phyloP scores from a whole-genome alignment of 192 early-diverging fungal genomes.

The Podochytrium sp. region DNA sequence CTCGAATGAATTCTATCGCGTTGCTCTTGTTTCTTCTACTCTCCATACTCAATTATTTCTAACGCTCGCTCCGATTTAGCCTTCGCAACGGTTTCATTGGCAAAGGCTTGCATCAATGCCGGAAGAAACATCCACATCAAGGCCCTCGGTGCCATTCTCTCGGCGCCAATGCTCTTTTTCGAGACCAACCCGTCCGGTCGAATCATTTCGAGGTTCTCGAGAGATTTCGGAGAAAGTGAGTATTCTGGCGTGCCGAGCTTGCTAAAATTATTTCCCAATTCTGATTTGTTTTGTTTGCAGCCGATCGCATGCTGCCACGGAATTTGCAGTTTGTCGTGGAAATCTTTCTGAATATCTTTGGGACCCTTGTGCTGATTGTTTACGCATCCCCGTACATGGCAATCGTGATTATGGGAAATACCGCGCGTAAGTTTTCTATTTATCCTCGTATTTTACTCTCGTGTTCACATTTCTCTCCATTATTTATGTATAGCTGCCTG shows the following conservation, averaged over 20 bases:
- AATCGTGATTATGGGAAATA: neutral
- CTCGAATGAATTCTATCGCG: too few species aligned
- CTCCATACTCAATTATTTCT: too few species aligned
- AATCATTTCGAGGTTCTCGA: conserved; percentile 60
- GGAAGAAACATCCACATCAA: neutral
- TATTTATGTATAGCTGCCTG: conserved; percentile 45
- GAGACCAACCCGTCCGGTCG: conserved; percentile 70
- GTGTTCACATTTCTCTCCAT: conserved; percentile 82
- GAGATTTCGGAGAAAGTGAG: conserved; percentile 52
- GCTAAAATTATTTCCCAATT: neutral
- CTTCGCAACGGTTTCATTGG: neutral
- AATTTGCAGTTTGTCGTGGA: neutral
- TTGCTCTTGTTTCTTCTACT: too few species aligned
- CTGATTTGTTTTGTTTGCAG: neutral
- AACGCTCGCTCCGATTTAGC: neutral
- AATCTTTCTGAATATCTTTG: conserved; percentile 1
- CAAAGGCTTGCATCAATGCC: neutral
- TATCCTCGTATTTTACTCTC: conserved; percentile 63
- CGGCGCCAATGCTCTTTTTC: conserved; percentile 77
- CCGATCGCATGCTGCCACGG: neutral
- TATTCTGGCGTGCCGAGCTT: too few species aligned
- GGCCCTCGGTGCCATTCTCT: conserved; percentile 33
- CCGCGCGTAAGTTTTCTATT: neutral
- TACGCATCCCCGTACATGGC: neutral
- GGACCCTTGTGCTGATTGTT: neutral